These are phyloP conservation scores for Globisporangium megalacanthum DNA, from an alignment of 352 stramenopile genomes.

Conservation along the genomic window DNA sequence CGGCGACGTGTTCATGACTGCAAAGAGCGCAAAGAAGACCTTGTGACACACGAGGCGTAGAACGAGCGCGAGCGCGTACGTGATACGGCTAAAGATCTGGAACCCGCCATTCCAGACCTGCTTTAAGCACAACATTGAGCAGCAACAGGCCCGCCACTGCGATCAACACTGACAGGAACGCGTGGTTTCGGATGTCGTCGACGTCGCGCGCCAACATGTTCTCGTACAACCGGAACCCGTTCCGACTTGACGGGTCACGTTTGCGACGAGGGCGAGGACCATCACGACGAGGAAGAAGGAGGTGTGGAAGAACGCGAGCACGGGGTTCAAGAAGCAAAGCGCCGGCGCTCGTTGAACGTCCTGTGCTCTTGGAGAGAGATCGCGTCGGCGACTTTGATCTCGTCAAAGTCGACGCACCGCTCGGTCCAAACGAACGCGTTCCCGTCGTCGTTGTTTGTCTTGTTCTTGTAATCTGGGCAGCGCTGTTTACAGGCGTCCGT, in stretches of 20 bases:
- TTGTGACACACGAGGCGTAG: conserved; percentile 72
- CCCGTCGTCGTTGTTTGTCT: conserved; percentile 88
- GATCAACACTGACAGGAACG: conserved; percentile 72
- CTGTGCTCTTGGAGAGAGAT: conserved; percentile 63
- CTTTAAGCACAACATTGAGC: conserved; percentile 72
- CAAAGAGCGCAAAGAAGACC: conserved; percentile 76
- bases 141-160: conserved; percentile 52
- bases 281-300: conserved; percentile 85
- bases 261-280: conserved; percentile 72
- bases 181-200: conserved; percentile 61
- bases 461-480: conserved; percentile 71
- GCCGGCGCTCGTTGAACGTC: conserved; percentile 83
- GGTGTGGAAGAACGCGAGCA: conserved; percentile 82
- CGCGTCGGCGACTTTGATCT: conserved; percentile 71
- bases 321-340: conserved; percentile 55
- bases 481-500: conserved; percentile 11
- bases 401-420: conserved; percentile 74
- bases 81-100: conserved; percentile 50
- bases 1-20: conserved; percentile 55
- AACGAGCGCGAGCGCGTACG: conserved; percentile 66
- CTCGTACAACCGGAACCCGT: conserved; percentile 61
- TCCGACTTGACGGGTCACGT: conserved; percentile 42
- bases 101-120: conserved; percentile 81
- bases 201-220: conserved; percentile 70
- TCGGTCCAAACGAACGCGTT: conserved; percentile 88